A percentile compares a stretch with the other conserved stretches of the same genome.
Evolutionary conservation across 345 rosid species (phyloP).

Genomic region (Moringa oleifera): DNA sequence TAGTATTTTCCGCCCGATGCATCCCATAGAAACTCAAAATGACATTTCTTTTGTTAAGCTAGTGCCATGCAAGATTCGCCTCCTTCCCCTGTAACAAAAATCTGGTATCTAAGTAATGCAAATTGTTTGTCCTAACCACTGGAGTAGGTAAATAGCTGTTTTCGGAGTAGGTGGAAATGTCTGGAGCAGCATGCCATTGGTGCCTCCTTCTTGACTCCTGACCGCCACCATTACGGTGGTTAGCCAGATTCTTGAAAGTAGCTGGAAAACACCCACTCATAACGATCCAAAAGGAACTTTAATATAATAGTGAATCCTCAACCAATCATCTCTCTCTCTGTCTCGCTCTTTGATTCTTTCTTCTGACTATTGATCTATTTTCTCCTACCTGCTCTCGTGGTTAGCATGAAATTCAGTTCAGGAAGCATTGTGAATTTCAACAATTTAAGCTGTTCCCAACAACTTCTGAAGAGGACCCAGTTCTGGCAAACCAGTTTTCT

Average conservation of each 20-base stretch:
- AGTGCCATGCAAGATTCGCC: too few relatives aligned
- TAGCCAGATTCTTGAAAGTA: background rate
- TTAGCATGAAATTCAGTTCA: slow-evolving; percentile 30
- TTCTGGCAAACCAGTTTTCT: slow-evolving; percentile 66
- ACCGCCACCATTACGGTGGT: too few relatives aligned
- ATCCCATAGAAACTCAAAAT: too few relatives aligned
- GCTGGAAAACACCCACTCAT: background rate
- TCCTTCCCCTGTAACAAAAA: too few relatives aligned
- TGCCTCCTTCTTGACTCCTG: background rate
- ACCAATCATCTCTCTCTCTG: background rate
- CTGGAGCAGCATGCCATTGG: background rate
- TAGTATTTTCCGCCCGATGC: too few relatives aligned
- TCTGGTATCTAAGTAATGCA: too few relatives aligned
- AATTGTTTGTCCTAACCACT: too few relatives aligned
- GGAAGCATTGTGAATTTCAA: slow-evolving; percentile 72
- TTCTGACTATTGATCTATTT: background rate
- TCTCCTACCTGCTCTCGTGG: background rate
- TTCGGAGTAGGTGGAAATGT: background rate
- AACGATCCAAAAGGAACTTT: slow-evolving; percentile 8
- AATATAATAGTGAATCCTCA: too few relatives aligned
- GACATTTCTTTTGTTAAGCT: too few relatives aligned
- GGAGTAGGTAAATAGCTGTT: too few relatives aligned
- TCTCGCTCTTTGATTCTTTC: too few relatives aligned
- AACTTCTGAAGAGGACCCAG: slow-evolving; percentile 41
- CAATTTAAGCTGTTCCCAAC: slow-evolving; percentile 46